Percentiles rank a stretch among this genome's conserved stretches.
Evolutionary conservation across 495 filamentous ascomycete genomes (phyloP).

Genomic region (Trypethelium eluteriae): DNA sequence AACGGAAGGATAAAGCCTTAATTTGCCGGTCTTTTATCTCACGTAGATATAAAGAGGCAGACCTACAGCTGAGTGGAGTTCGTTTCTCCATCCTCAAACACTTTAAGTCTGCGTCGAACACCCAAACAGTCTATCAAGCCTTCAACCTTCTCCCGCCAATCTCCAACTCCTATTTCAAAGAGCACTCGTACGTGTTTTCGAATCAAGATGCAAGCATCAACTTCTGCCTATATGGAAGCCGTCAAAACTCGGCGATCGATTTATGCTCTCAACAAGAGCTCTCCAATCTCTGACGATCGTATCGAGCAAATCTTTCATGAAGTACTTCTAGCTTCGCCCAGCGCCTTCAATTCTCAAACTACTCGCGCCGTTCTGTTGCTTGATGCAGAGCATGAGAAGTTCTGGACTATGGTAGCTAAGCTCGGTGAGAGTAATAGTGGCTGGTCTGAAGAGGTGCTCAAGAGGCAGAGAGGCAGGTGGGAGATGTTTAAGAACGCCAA

Average conservation of each 20-base stretch:
- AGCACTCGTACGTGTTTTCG: neutral
- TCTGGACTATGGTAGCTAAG: constrained; percentile 52
- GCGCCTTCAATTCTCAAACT: constrained; percentile 60
- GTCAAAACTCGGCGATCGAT: constrained; percentile 50
- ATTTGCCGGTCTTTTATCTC: neutral
- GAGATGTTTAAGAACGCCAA: constrained; percentile 48
- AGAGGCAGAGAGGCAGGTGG: constrained; percentile 5
- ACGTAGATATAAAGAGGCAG: neutral
- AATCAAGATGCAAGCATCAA: constrained; percentile 4
- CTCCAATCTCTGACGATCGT: constrained; percentile 45
- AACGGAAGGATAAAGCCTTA: neutral
- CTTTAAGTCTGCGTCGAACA: neutral
- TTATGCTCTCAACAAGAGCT: constrained; percentile 53
- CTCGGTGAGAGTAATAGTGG: constrained; percentile 19
- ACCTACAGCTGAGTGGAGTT: neutral
- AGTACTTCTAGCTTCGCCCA: constrained; percentile 47
- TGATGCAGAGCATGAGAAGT: constrained; percentile 55
- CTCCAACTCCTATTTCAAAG: neutral
- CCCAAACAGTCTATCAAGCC: neutral
- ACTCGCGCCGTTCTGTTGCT: constrained; percentile 55
- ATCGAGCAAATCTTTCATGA: constrained; percentile 52
- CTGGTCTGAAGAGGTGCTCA: constrained; percentile 1
- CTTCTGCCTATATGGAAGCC: constrained; percentile 36
- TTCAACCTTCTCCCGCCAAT: neutral
- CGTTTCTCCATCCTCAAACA: neutral